Evolutionary conservation across 192 early-diverging fungal species (phyloP).

Genomic region (Glomus cerebriforme): DNA sequence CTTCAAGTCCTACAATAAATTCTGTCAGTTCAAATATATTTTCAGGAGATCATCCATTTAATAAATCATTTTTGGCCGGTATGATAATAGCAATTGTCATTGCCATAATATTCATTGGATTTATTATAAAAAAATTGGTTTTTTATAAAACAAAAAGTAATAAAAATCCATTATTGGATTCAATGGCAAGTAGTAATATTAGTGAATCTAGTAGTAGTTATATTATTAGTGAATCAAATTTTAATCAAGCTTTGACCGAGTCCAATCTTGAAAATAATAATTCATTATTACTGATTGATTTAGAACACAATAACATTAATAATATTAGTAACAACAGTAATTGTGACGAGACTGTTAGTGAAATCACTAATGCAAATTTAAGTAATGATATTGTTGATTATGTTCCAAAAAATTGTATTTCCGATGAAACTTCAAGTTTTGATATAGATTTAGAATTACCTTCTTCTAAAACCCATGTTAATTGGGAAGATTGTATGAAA

Average conservation of each 20-base stretch:
- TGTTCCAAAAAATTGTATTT: background rate
- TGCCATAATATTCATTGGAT: background rate
- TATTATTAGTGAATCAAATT: background rate
- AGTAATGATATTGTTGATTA: background rate
- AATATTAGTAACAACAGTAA: too few species aligned
- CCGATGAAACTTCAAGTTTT: background rate
- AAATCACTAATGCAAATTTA: background rate
- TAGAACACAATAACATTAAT: too few species aligned
- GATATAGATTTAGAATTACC: background rate
- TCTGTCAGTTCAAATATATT: background rate
- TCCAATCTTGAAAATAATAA: too few species aligned
- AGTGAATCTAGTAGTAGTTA: background rate
- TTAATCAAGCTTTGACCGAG: background rate
- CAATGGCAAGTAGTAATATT: background rate
- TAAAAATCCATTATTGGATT: background rate
- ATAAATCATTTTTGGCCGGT: background rate
- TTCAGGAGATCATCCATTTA: background rate
- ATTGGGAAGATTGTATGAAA: background rate
- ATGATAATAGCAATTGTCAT: background rate
- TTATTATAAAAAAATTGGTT: background rate
- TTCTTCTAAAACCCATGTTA: background rate
- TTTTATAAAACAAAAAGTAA: background rate
- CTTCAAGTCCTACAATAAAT: too few species aligned
- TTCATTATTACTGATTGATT: too few species aligned
- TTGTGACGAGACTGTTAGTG: background rate